These are phyloP conservation scores for Boletus sp. DNA, from an alignment of 768 basidiomycete genomes.

Conservation along the genomic window DNA sequence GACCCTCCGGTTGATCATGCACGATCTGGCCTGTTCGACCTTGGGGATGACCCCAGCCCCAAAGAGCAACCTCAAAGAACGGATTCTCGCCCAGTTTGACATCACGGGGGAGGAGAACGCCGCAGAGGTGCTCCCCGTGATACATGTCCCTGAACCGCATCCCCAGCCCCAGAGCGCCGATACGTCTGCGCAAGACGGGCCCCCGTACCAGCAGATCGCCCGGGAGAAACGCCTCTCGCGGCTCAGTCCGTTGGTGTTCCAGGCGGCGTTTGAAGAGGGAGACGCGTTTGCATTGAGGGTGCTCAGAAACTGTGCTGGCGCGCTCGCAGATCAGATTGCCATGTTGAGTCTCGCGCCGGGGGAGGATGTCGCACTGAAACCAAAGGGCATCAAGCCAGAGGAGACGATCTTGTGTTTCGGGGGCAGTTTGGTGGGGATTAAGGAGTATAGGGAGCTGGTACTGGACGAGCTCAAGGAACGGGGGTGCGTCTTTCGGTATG, in stretches of 20 bases:
- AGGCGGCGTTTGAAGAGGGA: constrained; percentile 65
- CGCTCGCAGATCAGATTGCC: constrained; percentile 59
- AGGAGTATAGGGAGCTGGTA: constrained; percentile 53
- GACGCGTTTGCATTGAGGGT: constrained; percentile 67
- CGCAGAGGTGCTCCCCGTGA: constrained; percentile 61
- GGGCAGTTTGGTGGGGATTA: constrained; percentile 70
- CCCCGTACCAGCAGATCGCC: constrained; percentile 33
- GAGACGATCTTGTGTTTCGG: constrained; percentile 72
- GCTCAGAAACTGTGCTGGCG: constrained; percentile 48
- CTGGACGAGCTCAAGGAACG: constrained; percentile 53
- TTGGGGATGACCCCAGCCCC: constrained; percentile 24
- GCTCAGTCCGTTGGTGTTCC: constrained; percentile 75
- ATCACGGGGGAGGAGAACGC: constrained; percentile 42
- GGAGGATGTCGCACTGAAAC: constrained; percentile 31
- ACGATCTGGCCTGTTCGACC: constrained; percentile 52
- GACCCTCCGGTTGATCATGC: constrained; percentile 64
- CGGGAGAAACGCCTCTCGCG: constrained; percentile 76
- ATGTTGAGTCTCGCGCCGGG: constrained; percentile 42
- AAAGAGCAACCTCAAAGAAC: constrained; percentile 39
- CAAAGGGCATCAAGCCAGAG: constrained; percentile 46
- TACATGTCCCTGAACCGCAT: constrained; percentile 62
- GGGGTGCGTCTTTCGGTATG: constrained; percentile 64
- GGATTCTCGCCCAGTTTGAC: constrained; percentile 55
- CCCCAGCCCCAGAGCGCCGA: constrained; percentile 23
- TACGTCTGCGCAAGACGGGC: constrained; percentile 7